phyloP scores from a whole-genome alignment of 2,329 filamentous ascomycete species.

The Arthrobotrys sphaeroides region DNA sequence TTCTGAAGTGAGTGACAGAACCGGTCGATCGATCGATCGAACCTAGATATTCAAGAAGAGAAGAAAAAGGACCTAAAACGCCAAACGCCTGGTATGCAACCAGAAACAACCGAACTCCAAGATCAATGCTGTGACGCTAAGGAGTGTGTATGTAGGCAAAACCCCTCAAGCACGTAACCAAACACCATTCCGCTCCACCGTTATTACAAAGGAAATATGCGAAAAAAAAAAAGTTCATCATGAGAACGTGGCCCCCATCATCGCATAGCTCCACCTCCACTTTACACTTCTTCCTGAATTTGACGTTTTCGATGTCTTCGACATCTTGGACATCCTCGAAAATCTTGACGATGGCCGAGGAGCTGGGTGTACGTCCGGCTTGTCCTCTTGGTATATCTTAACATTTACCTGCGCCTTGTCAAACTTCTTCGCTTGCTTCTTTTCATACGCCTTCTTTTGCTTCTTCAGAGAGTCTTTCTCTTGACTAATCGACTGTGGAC shows the following conservation, averaged over 20 bases:
- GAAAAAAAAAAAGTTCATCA: neutral
- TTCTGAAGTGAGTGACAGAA: neutral
- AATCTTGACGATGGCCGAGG: constrained; percentile 22
- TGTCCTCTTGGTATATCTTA: constrained; percentile 16
- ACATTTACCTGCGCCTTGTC: constrained; percentile 1
- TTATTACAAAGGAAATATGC: too few species aligned
- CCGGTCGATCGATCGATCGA: too few species aligned
- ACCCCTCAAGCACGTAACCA: neutral
- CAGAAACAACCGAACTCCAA: neutral
- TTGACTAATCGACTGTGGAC: neutral
- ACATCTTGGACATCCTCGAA: constrained; percentile 10
- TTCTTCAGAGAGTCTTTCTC: neutral
- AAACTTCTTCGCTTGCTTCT: constrained; percentile 8
- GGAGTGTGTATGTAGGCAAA: neutral
- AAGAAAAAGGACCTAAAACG: too few species aligned
- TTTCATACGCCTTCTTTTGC: neutral
- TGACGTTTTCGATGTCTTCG: neutral
- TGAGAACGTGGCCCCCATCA: constrained; percentile 24
- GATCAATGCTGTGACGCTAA: neutral
- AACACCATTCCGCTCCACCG: neutral
- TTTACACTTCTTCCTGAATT: neutral
- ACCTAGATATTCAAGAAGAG: too few species aligned
- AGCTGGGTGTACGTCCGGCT: constrained; percentile 23
- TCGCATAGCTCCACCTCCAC: constrained; percentile 38
- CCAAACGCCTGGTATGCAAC: neutral